Conservation (phyloP, 139 green algal species). For the Chlamydomonas sp. region DNA sequence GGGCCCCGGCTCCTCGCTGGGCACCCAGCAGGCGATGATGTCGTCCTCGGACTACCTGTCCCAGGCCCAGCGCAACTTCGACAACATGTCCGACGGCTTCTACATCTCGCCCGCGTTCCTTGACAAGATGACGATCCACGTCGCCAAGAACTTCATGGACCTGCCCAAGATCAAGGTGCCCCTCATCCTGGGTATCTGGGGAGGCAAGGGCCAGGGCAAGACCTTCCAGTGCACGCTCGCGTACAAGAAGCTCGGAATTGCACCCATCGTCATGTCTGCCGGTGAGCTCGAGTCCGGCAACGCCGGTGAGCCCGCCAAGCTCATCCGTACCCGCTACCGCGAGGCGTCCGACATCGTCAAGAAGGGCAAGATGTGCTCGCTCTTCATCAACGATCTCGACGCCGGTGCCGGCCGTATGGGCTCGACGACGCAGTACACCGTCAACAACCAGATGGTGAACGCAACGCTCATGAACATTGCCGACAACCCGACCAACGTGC, state of each 20-base stretch:
- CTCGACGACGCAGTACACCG: slow-evolving; percentile 96
- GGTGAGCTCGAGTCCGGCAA: slow-evolving; percentile 98
- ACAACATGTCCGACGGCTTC: slow-evolving; percentile 91
- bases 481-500: slow-evolving; percentile 98
- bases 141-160: slow-evolving; percentile 97
- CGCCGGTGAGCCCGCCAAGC: slow-evolving; percentile 96
- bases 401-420: slow-evolving; percentile 95
- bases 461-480: slow-evolving; percentile 99
- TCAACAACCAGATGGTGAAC: slow-evolving; percentile 99
- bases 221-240: slow-evolving; percentile 94
- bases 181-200: slow-evolving; percentile 97
- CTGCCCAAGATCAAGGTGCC: slow-evolving; percentile 87
- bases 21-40: slow-evolving; percentile 89
- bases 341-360: slow-evolving; percentile 95
- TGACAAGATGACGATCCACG: slow-evolving; percentile 94
- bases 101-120: slow-evolving; percentile 98
- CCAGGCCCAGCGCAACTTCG: slow-evolving; percentile 47
- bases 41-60: slow-evolving; percentile 83
- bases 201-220: slow-evolving; percentile 97
- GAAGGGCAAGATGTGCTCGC: slow-evolving; percentile 97
- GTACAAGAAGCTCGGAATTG: slow-evolving; percentile 97
- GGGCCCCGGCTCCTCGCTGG: slow-evolving; percentile 55
- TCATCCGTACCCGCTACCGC: slow-evolving; percentile 93
- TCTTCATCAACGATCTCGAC: slow-evolving; percentile 99
- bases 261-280: slow-evolving; percentile 95